Conservation (phyloP, 1,139 yeast genomes). For the Hemisphaericaspora lyxosophila region DNA sequence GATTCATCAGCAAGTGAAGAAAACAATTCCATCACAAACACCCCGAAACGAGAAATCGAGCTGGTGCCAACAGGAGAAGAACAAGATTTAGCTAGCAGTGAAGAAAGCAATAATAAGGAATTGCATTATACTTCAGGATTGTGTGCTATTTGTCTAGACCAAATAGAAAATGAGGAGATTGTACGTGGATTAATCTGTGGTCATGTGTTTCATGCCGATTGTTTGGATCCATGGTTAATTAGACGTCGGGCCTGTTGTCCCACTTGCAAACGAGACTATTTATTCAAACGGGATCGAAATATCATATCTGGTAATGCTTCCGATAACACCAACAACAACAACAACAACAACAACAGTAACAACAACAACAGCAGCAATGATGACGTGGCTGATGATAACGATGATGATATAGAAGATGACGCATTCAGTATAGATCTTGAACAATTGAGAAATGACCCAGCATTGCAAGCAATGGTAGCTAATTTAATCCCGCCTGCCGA, state of each 20-base stretch:
- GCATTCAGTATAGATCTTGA: constrained; percentile 38
- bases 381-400: constrained; percentile 9
- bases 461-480: constrained; percentile 39
- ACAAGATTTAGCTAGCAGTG: constrained; percentile 4
- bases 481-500: constrained; percentile 43
- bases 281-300: constrained; percentile 30
- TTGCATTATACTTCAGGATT: constrained; percentile 67
- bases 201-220: constrained; percentile 77
- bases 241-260: constrained; percentile 82
- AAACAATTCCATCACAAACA: not conserved
- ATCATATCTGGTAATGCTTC: constrained; percentile 7
- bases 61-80: not conserved
- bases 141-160: constrained; percentile 79
- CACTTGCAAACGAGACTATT: constrained; percentile 74
- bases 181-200: constrained; percentile 80
- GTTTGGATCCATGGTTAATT: constrained; percentile 83
- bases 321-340: constrained; percentile 15
- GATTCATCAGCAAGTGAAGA: not conserved
- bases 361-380: constrained; percentile 1
- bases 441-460: constrained; percentile 40
- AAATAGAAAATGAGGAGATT: constrained; percentile 57
- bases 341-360: constrained; percentile 15
- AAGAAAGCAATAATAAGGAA: constrained; percentile 19
- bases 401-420: constrained; percentile 25
- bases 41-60: not conserved